Evolutionary conservation across 805 yeast species (phyloP), one percentile per base, ranked within the genome.

Genomic region (Candida andamanensis): DNA sequence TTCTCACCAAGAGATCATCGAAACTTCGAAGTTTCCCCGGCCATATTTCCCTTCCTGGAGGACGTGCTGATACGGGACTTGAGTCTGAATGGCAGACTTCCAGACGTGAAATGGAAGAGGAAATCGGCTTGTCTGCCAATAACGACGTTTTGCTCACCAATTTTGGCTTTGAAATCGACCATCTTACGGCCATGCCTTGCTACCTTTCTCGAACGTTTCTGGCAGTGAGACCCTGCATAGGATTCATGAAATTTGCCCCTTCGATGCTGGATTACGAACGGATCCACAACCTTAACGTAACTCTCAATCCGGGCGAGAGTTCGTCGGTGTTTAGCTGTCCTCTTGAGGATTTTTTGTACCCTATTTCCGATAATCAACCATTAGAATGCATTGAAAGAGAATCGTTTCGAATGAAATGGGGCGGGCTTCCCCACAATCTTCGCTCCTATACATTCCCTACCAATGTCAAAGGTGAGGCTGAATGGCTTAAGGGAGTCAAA

Each of bases 1-100:
- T 89, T 3, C 57, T 89, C 30, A 89, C 97, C 1, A 78, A 82
- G 45, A 58, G 97, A 40, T 78, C 94, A 3, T 66, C 81, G 29
- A 64, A 69, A 22, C 63, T 90, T 45, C 65, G 77, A 29, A 74
- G 74, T 32, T 89, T 87, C 58, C 82, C 92, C 0, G 96, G 97
- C 4, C 95, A 89, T 53, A 83, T 84, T 5, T 85, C 96, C 2
- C 64, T 89, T 6, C 97, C 97, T 4, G 97, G 97, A 2, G 97
- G 97, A 6, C 85, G 81, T 49, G 87, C 95, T 4, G 97, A 89
- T 53, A 50, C 44, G 25, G 76, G 70, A 0, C 62, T 72, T 13
- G 86, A 85, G 45, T 56, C 71, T 10, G 85, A 83, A 36, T 79
- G 81, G 69, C 70, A 72, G 26, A 80, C 81, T 24, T 81, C 95